Base-by-base conservation (phyloP, 192 early-diverging fungal genomes). In the Umbelopsis sp. region DNA sequence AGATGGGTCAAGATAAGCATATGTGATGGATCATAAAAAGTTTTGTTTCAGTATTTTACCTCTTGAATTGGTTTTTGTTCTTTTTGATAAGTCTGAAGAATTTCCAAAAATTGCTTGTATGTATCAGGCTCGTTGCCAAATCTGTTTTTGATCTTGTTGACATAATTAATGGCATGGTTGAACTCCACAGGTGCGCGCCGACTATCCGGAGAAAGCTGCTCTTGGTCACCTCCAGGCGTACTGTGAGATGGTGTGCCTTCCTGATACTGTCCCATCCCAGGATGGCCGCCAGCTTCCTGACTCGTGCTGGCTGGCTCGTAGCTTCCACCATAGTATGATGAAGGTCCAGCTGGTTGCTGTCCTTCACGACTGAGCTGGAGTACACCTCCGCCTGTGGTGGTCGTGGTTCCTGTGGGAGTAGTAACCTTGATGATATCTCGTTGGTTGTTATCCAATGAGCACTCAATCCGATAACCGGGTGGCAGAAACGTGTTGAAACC, bases 401-500 rank as follows among this genome's bases (percentile, higher is more conserved):
- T 86, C 9, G 84, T 86, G 13, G 80, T 83, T 23, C 90, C 90
- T 25, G 85, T 87, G 25, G 97, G 97, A 1, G 97, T 97, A 2
- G 91, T 95, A 15, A 98, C 97, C 33, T 89, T 84, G 58, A 98
- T 93, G 46, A 88, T 81, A 71, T 86, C 79, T 10, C 85, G 83
- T 58, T 96, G 93, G 15, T 84, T 71, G 4, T 92, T 90, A 74
- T 95, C 93, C 45, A 84, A 89, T 0, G 92, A 90, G 71, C 94
- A 91, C 77, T 98, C 95, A 61, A 99, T 95, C 64, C 91, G 89
- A 74, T 98, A 99, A 0, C 98, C 98, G 16, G 95, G 94, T n/a
- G 98, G 98, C 69, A 99, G 74, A 72, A 99, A 99, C 1, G 98
- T 98, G 81, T 99, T 99, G 81, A 99, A 99, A 20, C 98, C 98